Conservation (phyloP, 73 alveolate genomes). For the Tetrahymena thermophila region DNA sequence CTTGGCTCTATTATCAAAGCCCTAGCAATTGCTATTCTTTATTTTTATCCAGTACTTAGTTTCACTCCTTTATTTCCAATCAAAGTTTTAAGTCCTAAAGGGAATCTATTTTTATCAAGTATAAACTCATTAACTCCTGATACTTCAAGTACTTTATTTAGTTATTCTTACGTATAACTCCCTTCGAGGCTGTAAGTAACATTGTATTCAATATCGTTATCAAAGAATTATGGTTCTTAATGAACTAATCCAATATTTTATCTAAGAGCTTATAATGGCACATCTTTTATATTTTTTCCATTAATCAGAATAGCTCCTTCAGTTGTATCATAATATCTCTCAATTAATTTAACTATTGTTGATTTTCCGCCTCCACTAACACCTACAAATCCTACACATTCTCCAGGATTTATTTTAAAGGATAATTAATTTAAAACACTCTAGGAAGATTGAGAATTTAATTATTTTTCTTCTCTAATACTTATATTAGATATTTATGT, state of each 20-base stretch:
- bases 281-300: slow-evolving; percentile 47
- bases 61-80: slow-evolving; percentile 75
- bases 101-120: slow-evolving; percentile 13
- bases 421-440: slow-evolving; percentile 38
- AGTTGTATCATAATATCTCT: slow-evolving; percentile 68
- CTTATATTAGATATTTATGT: not conserved
- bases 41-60: slow-evolving; percentile 80
- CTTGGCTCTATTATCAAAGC: slow-evolving; percentile 70
- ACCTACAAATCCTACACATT: slow-evolving; percentile 78
- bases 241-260: slow-evolving; percentile 53
- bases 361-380: slow-evolving; percentile 85
- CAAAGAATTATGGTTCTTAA: slow-evolving; percentile 74
- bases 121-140: slow-evolving; percentile 53
- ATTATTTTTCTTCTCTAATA: not conserved
- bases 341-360: slow-evolving; percentile 66
- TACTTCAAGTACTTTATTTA: slow-evolving; percentile 42
- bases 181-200: slow-evolving; percentile 52
- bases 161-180: slow-evolving; percentile 46
- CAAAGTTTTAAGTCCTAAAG: slow-evolving; percentile 36
- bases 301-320: slow-evolving; percentile 55
- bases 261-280: slow-evolving; percentile 38
- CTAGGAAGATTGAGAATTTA: slow-evolving; percentile 26
- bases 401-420: slow-evolving; percentile 51
- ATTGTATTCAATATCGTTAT: slow-evolving; percentile 67
- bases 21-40: slow-evolving; percentile 81